Evolutionary conservation across 495 filamentous ascomycete genomes (phyloP).

Genomic region (Tetracladium marchalianum): DNA sequence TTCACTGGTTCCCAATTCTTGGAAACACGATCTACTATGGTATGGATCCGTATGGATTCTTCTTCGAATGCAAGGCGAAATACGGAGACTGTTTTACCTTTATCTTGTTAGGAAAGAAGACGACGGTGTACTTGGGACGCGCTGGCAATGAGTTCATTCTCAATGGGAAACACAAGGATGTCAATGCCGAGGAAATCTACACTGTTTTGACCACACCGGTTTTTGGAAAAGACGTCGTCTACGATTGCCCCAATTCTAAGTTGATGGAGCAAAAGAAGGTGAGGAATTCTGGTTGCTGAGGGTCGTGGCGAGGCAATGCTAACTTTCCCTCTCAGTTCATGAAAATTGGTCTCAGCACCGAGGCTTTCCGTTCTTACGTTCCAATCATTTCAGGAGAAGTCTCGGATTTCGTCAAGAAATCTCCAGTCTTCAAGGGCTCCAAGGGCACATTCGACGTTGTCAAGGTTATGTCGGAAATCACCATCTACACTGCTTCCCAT

Average conservation of each 20-base stretch:
- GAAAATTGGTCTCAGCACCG: conserved; percentile 71
- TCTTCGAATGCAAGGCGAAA: conserved; percentile 59
- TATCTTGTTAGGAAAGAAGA: conserved; percentile 63
- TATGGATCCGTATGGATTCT: conserved; percentile 76
- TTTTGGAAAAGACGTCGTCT: conserved; percentile 79
- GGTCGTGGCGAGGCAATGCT: background rate
- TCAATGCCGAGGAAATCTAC: conserved; percentile 77
- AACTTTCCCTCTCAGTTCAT: conserved; percentile 48
- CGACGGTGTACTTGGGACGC: conserved; percentile 66
- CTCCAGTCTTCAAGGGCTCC: conserved; percentile 54
- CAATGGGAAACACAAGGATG: conserved; percentile 73
- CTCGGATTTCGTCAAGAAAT: conserved; percentile 53
- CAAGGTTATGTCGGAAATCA: conserved; percentile 70
- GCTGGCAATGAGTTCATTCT: conserved; percentile 81
- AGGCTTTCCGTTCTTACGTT: conserved; percentile 69
- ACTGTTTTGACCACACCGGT: conserved; percentile 73
- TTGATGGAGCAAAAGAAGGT: conserved; percentile 74
- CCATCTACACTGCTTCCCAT: conserved; percentile 75
- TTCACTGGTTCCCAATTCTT: conserved; percentile 73
- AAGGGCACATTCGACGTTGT: conserved; percentile 56
- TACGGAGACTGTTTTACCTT: conserved; percentile 78
- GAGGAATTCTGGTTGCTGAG: background rate
- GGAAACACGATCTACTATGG: conserved; percentile 75
- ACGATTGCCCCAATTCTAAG: conserved; percentile 80
- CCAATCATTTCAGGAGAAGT: conserved; percentile 72